Evolutionary conservation across 805 yeast species (phyloP).

Genomic region (Ogataea ganodermae): DNA sequence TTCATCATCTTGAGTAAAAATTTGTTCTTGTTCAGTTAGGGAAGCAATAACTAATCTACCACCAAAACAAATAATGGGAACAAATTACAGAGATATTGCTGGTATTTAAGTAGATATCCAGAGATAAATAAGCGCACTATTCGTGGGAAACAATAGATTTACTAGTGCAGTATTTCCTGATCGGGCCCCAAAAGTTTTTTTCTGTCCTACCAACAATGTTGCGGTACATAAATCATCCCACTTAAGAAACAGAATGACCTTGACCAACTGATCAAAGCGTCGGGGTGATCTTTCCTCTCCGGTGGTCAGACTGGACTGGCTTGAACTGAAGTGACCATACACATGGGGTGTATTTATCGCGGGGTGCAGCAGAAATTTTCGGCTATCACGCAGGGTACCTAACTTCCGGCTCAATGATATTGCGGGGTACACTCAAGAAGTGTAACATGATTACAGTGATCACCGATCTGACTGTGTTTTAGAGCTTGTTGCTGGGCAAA

Average conservation of each 20-base stretch:
- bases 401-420: no score
- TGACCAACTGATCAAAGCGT: not conserved
- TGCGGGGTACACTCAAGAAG: no score
- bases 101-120: not conserved
- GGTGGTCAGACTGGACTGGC: not conserved
- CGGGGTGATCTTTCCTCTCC: no score
- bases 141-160: not conserved
- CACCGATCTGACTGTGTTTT: no score
- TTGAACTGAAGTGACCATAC: not conserved
- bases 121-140: not conserved
- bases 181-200: not conserved
- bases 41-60: no score
- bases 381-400: no score
- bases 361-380: not conserved
- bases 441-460: no score
- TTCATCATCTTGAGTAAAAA: slow-evolving; percentile 39
- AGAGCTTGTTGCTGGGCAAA: no score
- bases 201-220: not conserved
- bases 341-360: not conserved
- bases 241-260: not conserved
- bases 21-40: not conserved
- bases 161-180: not conserved
- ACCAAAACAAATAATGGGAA: no score
- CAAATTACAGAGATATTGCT: no score
- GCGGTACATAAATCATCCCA: not conserved